A percentile compares a stretch with the other conserved stretches of the same genome.
phyloP scores from a whole-genome alignment of 2,329 filamentous ascomycete species.

The Pseudocercospora crystallina region DNA sequence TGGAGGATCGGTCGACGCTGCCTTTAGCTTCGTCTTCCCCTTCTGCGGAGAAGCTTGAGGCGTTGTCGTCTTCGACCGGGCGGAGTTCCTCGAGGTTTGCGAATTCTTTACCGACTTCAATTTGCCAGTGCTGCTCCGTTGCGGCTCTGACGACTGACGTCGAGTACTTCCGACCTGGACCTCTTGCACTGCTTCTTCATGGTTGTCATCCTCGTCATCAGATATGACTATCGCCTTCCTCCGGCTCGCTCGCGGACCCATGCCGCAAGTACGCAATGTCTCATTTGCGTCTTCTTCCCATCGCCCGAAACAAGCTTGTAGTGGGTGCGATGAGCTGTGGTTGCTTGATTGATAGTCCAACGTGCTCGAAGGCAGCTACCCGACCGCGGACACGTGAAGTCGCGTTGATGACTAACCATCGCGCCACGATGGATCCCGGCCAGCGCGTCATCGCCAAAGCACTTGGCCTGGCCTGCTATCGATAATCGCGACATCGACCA shows the following conservation, averaged over 20 bases:
- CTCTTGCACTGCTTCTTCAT: constrained; percentile 21
- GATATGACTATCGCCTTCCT: constrained; percentile 28
- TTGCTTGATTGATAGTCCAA: no score
- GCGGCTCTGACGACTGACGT: constrained; percentile 7
- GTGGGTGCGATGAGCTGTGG: no score
- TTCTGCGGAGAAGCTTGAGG: constrained; percentile 15
- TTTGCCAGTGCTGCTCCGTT: constrained; percentile 22
- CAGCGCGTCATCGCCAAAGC: constrained; percentile 8
- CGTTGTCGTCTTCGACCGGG: no score
- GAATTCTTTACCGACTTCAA: constrained; percentile 22
- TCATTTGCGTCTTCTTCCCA: no score
- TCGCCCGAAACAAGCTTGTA: no score
- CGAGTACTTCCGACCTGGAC: constrained; percentile 11
- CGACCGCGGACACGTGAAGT: constrained; percentile 2
- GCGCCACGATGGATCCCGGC: background rate
- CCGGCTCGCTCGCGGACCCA: constrained; percentile 32
- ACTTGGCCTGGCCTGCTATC: background rate
- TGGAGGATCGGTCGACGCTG: constrained; percentile 38
- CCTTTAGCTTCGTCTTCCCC: constrained; percentile 24
- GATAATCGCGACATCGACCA: background rate
- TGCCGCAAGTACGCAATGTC: constrained; percentile 19
- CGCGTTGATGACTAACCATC: constrained; percentile 1
- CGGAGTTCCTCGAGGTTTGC: no score
- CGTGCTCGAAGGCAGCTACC: background rate
- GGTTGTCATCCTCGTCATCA: constrained; percentile 21